Evolutionary conservation across 345 rosid genomes (phyloP).

Genomic region (Bruguiera parviflora): DNA sequence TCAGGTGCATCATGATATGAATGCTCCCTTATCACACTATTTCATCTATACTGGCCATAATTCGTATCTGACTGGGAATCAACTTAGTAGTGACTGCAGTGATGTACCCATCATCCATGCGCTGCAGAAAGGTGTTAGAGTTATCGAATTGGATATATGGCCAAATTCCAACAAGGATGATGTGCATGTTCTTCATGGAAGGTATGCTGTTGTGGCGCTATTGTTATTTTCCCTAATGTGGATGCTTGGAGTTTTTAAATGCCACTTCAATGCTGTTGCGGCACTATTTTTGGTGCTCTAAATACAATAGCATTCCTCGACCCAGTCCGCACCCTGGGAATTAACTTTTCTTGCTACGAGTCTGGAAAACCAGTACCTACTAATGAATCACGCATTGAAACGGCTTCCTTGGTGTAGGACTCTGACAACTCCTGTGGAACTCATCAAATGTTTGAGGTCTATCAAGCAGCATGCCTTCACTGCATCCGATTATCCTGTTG

Average conservation of each 20-base stretch:
- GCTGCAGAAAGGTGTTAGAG: slow-evolving; percentile 73
- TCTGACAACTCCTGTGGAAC: slow-evolving; percentile 80
- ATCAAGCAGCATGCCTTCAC: slow-evolving; percentile 71
- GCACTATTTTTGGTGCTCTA: no score
- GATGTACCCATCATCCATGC: slow-evolving; percentile 84
- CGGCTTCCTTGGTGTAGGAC: slow-evolving; percentile 50
- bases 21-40: slow-evolving; percentile 81
- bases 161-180: slow-evolving; percentile 66
- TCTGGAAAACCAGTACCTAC: no score
- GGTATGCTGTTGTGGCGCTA: slow-evolving; percentile 38
- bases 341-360: no score
- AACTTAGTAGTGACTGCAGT: slow-evolving; percentile 91
- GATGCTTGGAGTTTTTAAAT: no score
- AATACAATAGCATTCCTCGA: no score
- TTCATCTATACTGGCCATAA: slow-evolving; percentile 91
- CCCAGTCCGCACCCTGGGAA: no score
- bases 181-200: slow-evolving; percentile 85
- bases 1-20: slow-evolving; percentile 93
- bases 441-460: slow-evolving; percentile 59
- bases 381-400: not conserved
- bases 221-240: no score
- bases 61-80: slow-evolving; percentile 90
- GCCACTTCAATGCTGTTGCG: no score
- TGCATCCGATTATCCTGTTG: slow-evolving; percentile 79
- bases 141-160: slow-evolving; percentile 93